Evolutionary conservation across 2,329 filamentous ascomycete species (phyloP), one percentile per base, ranked within the genome.

Genomic region (Pseudogymnoascus pannorum): DNA sequence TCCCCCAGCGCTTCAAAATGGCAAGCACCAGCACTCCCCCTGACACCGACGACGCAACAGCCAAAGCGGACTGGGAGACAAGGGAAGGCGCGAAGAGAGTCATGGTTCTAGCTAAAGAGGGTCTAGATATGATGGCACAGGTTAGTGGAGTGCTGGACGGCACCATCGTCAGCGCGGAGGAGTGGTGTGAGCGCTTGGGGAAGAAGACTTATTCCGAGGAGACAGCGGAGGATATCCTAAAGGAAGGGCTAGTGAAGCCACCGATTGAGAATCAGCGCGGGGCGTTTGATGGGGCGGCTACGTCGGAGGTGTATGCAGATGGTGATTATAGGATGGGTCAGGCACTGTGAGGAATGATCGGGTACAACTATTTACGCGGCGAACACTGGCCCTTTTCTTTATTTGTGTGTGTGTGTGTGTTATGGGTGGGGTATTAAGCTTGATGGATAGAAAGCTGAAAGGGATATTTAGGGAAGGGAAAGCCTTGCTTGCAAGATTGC

Each of bases 41-140:
- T 40, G 67, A 66, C 38, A 64, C 59, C 54, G 59, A 57, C 1
- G 62, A 69, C 22, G 67, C 69, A 24, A 64, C 64, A 65, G 72
- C 69, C 54, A 76, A 77, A 57, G 73, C 72, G 24, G 77, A 79
- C 60, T 72, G 73, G 60, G 75, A 78, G 51, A 74, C 77, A 11
- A 75, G 76, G 1, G 81, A 86, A 24, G 80, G 80, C 59, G 92
- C 91, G 0, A 87, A 92, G 67, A 82, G 88, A 40, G 92, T 95
- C 61, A 77, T 97, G 11, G 85, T 94, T 1, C 84, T 97, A 59
- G 93, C 93, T 5, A 89, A 88, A 69, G 93, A 97, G 72, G 91
- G 92, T 0, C 79, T 97, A 12, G 92, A 97, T 68, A 96, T 97
- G 88, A 92, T 97, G 81, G 83, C 86, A 1, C 92, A 97, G 72